Evolutionary conservation across 1,284 basidiomycete species (phyloP), one percentile per base, ranked within the genome.

Genomic region (Stygiomarasmius scandens): DNA sequence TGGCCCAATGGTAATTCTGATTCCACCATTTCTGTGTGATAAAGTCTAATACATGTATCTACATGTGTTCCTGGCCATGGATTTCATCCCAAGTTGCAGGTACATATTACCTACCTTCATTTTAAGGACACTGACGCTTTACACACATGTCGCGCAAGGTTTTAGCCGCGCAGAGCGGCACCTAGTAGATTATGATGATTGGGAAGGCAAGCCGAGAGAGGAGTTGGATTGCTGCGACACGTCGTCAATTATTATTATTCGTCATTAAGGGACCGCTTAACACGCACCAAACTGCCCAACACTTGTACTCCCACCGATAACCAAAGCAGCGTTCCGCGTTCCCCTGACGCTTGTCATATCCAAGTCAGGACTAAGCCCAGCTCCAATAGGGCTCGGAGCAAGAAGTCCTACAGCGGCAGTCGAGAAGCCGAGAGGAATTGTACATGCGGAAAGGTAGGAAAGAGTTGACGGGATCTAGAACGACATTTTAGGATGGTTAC

Each of bases 361-460:
- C 34, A 69, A 63, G 16, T 64, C 74, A 48, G 65, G 66, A 56
- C 59, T 49, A 10, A 76, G 63, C 1, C 70, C 74, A 6, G 67
- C 65, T 9, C 71, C 71, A 24, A 69, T 56, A 0, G 70, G 69
- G 1, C 60, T 58, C 20, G 65, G 58, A 52, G 72, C 66, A 60
- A 76, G 80, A 10, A 81, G 61, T 0, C 74, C 77, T 3, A 75
- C 46, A 22, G 68, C 68, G 0, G 75, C 73, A 1, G 75, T 73
- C 0, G 76, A 74, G 2, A 76, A 64, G 1, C 74, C 69, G 0
- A 74, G 67, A 3, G 77, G 72, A 19, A 82, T 67, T 4, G 79
- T 70, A 0, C 76, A 66, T 16, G 72, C 74, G 25, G 73, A 69
- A 9, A 82, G 80, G 54, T 79, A 78, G 1, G 78, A 73, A 12